Conservation (phyloP, 2,329 filamentous ascomycete genomes). For the Trichoderma oligosporum region DNA sequence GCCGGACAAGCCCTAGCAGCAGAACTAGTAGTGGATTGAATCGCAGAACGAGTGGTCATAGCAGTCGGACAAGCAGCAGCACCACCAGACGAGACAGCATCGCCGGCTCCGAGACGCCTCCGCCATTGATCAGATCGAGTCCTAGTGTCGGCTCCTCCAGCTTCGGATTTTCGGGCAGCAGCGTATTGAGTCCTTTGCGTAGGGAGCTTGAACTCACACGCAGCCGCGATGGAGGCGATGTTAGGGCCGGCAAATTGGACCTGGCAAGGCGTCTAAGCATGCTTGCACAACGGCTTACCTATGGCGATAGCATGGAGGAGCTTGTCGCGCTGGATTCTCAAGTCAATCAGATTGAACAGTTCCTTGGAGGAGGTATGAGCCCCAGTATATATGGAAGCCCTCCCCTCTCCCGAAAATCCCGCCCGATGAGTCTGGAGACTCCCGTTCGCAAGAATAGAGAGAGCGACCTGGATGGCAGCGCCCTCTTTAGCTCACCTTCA, state of each 20-base stretch:
- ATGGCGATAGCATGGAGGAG: slow-evolving; percentile 35
- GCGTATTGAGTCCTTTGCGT: slow-evolving; percentile 31
- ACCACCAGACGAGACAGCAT: slow-evolving; percentile 17
- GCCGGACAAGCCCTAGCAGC: slow-evolving; percentile 21
- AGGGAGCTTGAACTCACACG: slow-evolving; percentile 27
- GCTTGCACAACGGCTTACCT: slow-evolving; percentile 38
- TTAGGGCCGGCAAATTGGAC: slow-evolving; percentile 38
- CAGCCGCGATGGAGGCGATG: slow-evolving; percentile 23
- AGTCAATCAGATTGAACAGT: slow-evolving; percentile 38
- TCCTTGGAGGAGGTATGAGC: slow-evolving; percentile 15
- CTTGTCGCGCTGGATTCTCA: slow-evolving; percentile 33
- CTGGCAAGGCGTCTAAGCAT: slow-evolving; percentile 42
- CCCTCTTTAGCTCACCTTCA: slow-evolving; percentile 35
- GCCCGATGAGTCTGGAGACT: slow-evolving; percentile 27
- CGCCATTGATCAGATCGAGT: slow-evolving; percentile 32
- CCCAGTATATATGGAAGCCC: slow-evolving; percentile 22
- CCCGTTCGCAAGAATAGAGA: slow-evolving; percentile 24
- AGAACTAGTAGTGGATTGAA: slow-evolving; percentile 17
- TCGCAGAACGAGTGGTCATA: slow-evolving; percentile 21
- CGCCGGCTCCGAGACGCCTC: slow-evolving; percentile 17
- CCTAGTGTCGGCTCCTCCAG: slow-evolving; percentile 34
- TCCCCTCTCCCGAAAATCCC: slow-evolving; percentile 15
- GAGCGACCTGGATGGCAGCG: slow-evolving; percentile 24
- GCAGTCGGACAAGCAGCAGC: slow-evolving; percentile 21
- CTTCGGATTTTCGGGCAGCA: slow-evolving; percentile 31